These are phyloP conservation scores for Sporothrix luriei DNA, from an alignment of 2,329 filamentous ascomycete species.

Conservation along the genomic window DNA sequence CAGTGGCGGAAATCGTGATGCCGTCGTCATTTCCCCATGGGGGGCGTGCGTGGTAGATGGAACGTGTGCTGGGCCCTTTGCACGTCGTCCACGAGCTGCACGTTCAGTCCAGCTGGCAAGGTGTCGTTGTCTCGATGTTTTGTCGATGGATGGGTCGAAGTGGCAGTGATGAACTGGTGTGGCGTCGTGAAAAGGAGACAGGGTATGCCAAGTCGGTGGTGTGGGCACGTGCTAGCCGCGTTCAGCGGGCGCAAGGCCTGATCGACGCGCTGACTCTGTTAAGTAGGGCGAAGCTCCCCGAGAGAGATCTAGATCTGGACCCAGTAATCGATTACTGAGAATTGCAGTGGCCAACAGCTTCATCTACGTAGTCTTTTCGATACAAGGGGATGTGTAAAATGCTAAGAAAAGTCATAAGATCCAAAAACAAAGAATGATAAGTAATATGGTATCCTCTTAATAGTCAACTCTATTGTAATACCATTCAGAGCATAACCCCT, in stretches of 20 bases:
- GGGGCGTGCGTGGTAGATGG: not conserved
- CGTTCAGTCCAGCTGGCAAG: too few relatives aligned
- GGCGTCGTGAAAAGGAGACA: conserved; percentile 1
- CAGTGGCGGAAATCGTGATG: conserved; percentile 1
- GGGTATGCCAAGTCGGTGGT: not conserved
- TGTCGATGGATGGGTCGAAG: not conserved
- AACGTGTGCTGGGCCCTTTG: not conserved
- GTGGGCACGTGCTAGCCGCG: conserved; percentile 24
- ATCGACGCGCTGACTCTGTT: not conserved
- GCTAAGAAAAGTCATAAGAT: not conserved
- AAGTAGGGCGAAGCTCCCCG: not conserved
- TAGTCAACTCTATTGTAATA: not conserved
- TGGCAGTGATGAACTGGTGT: not conserved
- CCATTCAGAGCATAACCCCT: not conserved
- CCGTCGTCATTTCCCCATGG: conserved; percentile 32
- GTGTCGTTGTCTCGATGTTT: not conserved
- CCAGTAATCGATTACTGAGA: conserved; percentile 4
- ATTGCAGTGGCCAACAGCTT: not conserved
- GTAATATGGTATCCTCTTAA: not conserved
- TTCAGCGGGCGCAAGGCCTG: conserved; percentile 4
- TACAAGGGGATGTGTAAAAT: not conserved
- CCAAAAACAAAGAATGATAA: too few relatives aligned
- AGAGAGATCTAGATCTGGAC: not conserved
- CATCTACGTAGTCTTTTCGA: not conserved
- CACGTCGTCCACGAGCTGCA: not conserved